Conservation (phyloP, 1,139 yeast species). For the Candida freyschussii region DNA sequence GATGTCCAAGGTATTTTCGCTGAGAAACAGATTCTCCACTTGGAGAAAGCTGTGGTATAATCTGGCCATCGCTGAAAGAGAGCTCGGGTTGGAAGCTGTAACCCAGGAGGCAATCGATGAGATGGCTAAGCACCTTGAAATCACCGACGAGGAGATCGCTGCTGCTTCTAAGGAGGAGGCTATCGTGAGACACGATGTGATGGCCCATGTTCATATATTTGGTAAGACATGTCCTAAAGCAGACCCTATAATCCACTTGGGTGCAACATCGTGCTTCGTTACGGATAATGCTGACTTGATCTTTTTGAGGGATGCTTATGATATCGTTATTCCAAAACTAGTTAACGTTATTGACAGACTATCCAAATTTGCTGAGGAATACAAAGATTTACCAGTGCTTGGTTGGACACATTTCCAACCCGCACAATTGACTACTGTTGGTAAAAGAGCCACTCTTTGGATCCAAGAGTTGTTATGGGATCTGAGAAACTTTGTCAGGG, state of each 20-base stretch:
- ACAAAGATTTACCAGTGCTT: constrained; percentile 93
- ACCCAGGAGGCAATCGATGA: constrained; percentile 88
- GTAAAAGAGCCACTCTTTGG: constrained; percentile 98
- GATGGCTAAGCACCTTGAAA: constrained; percentile 69
- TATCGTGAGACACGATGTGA: constrained; percentile 97
- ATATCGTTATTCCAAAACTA: constrained; percentile 85
- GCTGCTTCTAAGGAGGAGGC: constrained; percentile 93
- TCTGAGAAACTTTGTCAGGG: constrained; percentile 90
- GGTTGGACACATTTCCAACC: constrained; percentile 99
- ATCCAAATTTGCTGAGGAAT: constrained; percentile 78
- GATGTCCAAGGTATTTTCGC: constrained; percentile 88
- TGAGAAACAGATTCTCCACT: constrained; percentile 91
- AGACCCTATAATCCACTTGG: constrained; percentile 95
- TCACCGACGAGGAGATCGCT: constrained; percentile 89
- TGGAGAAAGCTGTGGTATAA: constrained; percentile 98
- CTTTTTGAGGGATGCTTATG: constrained; percentile 93
- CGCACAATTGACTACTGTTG: constrained; percentile 97
- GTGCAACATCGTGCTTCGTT: constrained; percentile 97
- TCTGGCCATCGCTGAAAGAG: constrained; percentile 92
- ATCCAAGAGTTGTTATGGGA: constrained; percentile 98
- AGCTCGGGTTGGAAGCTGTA: constrained; percentile 78
- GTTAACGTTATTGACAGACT: constrained; percentile 93
- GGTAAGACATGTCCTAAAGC: constrained; percentile 94
- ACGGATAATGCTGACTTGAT: constrained; percentile 98
- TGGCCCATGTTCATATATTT: constrained; percentile 97